Evolutionary conservation across 2,329 filamentous ascomycete genomes (phyloP).

Genomic region (Phyllosticta citrichinensis): DNA sequence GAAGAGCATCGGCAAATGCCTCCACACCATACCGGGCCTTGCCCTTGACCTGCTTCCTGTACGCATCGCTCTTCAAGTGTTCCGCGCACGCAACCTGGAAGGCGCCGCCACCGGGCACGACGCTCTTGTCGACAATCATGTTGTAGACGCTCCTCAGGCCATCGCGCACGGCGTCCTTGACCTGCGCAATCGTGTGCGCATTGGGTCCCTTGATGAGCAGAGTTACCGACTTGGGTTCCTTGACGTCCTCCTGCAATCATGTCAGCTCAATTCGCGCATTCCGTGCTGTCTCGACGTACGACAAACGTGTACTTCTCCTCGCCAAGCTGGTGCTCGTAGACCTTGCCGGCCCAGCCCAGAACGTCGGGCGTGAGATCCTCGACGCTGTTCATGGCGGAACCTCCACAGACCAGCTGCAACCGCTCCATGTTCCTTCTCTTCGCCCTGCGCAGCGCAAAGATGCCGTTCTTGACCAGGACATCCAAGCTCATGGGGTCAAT

Average conservation of each 20-base stretch:
- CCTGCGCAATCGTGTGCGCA: conserved; percentile 89
- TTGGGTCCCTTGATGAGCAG: conserved; percentile 97
- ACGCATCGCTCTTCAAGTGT: conserved; percentile 77
- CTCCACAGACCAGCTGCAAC: conserved; percentile 87
- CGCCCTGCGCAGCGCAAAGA: conserved; percentile 83
- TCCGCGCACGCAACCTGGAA: conserved; percentile 91
- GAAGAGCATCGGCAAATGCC: conserved; percentile 87
- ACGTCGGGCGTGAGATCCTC: conserved; percentile 82
- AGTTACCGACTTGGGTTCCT: conserved; percentile 96
- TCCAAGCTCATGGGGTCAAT: conserved; percentile 95
- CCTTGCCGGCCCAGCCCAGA: conserved; percentile 89
- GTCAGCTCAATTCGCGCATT: conserved; percentile 15
- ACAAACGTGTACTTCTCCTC: conserved; percentile 99
- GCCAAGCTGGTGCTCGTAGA: conserved; percentile 94
- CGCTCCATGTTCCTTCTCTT: conserved; percentile 99
- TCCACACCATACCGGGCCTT: conserved; percentile 95
- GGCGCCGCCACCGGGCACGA: conserved; percentile 86
- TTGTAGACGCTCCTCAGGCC: conserved; percentile 96
- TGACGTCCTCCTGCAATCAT: conserved; percentile 65
- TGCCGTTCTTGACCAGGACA: conserved; percentile 95
- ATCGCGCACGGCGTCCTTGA: conserved; percentile 92
- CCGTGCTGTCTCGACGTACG: conserved; percentile 19
- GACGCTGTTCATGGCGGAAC: conserved; percentile 86
- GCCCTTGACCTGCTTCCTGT: conserved; percentile 86
- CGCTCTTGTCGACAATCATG: conserved; percentile 96